Evolutionary conservation across 139 green algal genomes (phyloP).

Genomic region (Ettlia oleoabundans): DNA sequence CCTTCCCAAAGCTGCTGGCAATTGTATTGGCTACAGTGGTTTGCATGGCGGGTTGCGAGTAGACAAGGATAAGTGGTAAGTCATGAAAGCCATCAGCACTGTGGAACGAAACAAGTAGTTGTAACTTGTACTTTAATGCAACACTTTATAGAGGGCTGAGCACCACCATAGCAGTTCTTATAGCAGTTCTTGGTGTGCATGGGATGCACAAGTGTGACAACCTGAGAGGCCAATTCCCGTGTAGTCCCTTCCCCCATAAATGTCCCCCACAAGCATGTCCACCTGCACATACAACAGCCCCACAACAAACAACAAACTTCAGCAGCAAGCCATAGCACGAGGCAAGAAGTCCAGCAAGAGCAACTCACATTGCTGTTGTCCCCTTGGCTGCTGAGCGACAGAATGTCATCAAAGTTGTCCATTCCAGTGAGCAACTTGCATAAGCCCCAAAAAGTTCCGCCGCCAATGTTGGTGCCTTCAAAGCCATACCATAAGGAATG

Average conservation of each 20-base stretch:
- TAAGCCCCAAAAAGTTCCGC: conserved; percentile 99
- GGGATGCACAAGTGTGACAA: no score
- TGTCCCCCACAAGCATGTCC: conserved; percentile 99
- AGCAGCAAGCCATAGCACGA: no score
- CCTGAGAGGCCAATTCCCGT: conserved; percentile 86
- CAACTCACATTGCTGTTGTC: conserved; percentile 84
- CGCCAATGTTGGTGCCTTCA: conserved; percentile 92
- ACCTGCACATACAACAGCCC: no score
- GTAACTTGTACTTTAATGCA: no score
- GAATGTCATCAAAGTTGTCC: conserved; percentile 95
- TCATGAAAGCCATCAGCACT: no score
- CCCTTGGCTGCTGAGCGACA: conserved; percentile 86
- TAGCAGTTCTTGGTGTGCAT: no score
- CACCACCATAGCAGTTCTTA: no score
- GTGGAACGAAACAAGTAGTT: no score
- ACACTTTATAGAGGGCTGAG: no score
- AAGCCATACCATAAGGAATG: not conserved
- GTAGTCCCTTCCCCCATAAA: conserved; percentile 98
- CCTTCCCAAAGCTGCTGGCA: conserved; percentile 95
- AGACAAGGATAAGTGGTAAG: no score
- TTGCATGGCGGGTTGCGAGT: not conserved
- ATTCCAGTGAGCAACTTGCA: conserved; percentile 76
- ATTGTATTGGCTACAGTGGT: conserved; percentile 91
- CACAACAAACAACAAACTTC: no score
- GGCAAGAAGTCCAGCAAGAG: no score